Percentiles rank a stretch among this genome's conserved stretches.
Evolutionary conservation across 371 early-diverging fungal genomes (phyloP).

Genomic region (Apophysomyces ossiformis): DNA sequence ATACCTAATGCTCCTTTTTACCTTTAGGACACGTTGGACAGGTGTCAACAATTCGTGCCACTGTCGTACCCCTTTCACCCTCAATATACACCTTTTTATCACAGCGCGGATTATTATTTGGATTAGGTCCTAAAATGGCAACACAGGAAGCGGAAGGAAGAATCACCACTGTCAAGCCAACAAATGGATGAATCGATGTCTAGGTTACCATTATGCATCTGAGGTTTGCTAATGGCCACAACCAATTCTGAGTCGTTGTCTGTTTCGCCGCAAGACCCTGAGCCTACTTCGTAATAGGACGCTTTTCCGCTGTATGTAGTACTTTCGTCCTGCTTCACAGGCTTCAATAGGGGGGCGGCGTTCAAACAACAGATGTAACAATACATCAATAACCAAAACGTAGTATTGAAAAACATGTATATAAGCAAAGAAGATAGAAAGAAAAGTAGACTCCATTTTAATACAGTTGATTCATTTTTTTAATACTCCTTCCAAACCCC

Average conservation of each 20-base stretch:
- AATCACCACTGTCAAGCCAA: no score
- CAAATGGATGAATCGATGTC: not conserved
- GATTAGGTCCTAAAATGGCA: conserved; percentile 37
- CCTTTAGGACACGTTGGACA: conserved; percentile 44
- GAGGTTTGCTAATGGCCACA: conserved; percentile 39
- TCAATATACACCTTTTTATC: conserved; percentile 34
- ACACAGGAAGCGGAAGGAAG: not conserved
- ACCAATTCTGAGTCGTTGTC: conserved; percentile 36
- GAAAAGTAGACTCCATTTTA: not conserved
- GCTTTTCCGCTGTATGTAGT: conserved; percentile 28
- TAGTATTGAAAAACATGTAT: not conserved
- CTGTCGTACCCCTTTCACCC: conserved; percentile 28
- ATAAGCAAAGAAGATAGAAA: not conserved
- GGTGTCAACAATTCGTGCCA: conserved; percentile 43
- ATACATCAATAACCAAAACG: not conserved
- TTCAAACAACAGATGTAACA: conserved; percentile 7
- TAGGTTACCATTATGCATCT: conserved; percentile 45
- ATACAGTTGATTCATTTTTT: not conserved
- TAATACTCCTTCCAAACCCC: not conserved
- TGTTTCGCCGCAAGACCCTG: conserved; percentile 44
- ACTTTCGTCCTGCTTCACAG: not conserved
- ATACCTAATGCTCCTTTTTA: conserved; percentile 15
- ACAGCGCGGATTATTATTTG: conserved; percentile 40
- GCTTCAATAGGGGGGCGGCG: not conserved
- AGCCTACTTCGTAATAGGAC: conserved; percentile 40